Conservation (phyloP, 495 filamentous ascomycete genomes). For the Penicillium canariense region DNA sequence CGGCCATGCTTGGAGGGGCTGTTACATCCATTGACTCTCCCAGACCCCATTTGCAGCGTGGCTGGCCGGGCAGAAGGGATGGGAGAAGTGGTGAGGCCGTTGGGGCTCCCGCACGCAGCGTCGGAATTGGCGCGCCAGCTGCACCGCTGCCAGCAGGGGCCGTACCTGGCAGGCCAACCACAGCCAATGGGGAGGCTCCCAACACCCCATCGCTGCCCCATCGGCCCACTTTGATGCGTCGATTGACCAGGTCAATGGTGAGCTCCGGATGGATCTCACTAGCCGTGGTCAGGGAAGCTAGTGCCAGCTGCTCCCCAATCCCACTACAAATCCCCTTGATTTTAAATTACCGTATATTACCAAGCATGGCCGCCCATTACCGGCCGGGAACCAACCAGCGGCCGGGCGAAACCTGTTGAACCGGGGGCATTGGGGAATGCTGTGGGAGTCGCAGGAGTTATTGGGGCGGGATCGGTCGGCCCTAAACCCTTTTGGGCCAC, state of each 20-base stretch:
- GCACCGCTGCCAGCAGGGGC: neutral
- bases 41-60: neutral
- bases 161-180: constrained; percentile 2
- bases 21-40: neutral
- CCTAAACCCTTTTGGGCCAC: constrained; percentile 23
- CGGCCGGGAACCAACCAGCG: neutral
- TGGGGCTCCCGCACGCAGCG: constrained; percentile 14
- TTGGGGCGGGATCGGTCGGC: constrained; percentile 19
- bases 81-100: constrained; percentile 20
- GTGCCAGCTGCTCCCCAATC: neutral
- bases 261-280: too few species aligned
- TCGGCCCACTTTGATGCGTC: constrained; percentile 1
- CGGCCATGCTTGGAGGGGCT: neutral
- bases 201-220: constrained; percentile 12
- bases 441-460: too few species aligned
- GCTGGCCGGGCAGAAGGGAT: constrained; percentile 20
- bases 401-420: neutral
- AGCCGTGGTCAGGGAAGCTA: too few species aligned
- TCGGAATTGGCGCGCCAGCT: constrained; percentile 10
- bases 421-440: neutral
- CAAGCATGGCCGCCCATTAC: neutral
- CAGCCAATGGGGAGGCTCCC: constrained; percentile 3
- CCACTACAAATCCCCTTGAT: neutral
- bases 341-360: neutral
- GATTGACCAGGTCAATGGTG: neutral